These are phyloP conservation scores for Kuraishia borneana DNA, from an alignment of 805 yeast species.

Conservation along the genomic window DNA sequence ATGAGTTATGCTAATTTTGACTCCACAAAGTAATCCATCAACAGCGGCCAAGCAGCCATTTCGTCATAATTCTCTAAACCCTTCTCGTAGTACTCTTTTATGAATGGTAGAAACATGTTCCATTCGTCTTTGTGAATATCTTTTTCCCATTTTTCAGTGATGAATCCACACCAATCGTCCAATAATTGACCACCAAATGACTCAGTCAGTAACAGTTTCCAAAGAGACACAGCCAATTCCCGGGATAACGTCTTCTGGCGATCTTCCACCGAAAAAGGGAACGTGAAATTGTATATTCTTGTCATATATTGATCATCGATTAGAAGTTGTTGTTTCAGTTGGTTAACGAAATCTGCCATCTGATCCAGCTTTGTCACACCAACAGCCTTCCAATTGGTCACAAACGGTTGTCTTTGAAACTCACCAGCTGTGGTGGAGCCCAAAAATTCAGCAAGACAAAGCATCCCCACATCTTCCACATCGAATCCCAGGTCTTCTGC, in stretches of 20 bases:
- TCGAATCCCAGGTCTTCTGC: conserved; percentile 56
- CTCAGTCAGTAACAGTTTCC: conserved; percentile 52
- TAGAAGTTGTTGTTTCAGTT: conserved; percentile 20
- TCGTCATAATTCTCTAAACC: conserved; percentile 54
- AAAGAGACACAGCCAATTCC: conserved; percentile 63
- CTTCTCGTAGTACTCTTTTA: conserved; percentile 45
- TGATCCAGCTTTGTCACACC: conserved; percentile 18
- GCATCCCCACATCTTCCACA: conserved; percentile 64
- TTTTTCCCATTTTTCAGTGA: conserved; percentile 28
- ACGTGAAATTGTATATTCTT: conserved; percentile 60
- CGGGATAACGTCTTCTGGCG: conserved; percentile 44
- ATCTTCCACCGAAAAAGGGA: conserved; percentile 49
- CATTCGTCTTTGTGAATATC: conserved; percentile 66
- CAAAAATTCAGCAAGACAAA: conserved; percentile 61
- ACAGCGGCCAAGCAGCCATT: conserved; percentile 84
- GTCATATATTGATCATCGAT: conserved; percentile 33
- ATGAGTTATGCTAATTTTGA: conserved; percentile 18
- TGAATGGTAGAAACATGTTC: conserved; percentile 70
- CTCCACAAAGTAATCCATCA: conserved; percentile 78
- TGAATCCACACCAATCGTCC: conserved; percentile 49
- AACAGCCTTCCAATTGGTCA: conserved; percentile 43
- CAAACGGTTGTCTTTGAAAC: conserved; percentile 38
- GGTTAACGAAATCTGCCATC: conserved; percentile 33
- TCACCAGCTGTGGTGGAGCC: conserved; percentile 58
- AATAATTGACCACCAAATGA: conserved; percentile 20